Evolutionary conservation across 768 basidiomycete genomes (phyloP).

Genomic region (Sarcomyxa edulis): DNA sequence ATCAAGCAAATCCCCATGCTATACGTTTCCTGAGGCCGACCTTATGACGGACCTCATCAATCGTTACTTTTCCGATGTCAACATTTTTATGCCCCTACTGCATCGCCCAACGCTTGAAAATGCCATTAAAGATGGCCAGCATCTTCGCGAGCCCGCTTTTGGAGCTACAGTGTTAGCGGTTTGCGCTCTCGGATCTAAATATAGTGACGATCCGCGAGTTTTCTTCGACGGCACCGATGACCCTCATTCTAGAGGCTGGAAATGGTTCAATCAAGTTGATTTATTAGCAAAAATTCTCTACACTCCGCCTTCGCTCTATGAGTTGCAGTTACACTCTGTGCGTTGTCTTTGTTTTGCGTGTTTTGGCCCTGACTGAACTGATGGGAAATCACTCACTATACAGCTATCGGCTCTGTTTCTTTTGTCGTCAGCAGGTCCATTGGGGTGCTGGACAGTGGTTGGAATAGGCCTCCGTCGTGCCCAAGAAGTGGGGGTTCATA

Average conservation of each 20-base stretch:
- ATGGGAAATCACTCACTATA: no score
- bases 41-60: slow-evolving; percentile 50
- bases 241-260: no score
- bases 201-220: slow-evolving; percentile 53
- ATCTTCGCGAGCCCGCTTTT: slow-evolving; percentile 48
- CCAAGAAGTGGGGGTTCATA: slow-evolving; percentile 56
- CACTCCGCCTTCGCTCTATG: slow-evolving; percentile 67
- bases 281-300: no score
- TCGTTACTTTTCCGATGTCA: slow-evolving; percentile 56
- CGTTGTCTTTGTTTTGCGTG: slow-evolving; percentile 15
- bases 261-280: no score
- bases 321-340: slow-evolving; percentile 65
- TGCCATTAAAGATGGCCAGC: slow-evolving; percentile 39
- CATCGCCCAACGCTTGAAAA: slow-evolving; percentile 67
- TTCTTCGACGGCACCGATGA: slow-evolving; percentile 30
- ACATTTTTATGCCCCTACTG: slow-evolving; percentile 61
- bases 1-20: neutral
- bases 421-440: no score
- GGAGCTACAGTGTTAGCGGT: slow-evolving; percentile 59
- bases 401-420: slow-evolving; percentile 53
- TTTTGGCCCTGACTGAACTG: slow-evolving; percentile 5
- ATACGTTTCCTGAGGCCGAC: slow-evolving; percentile 48
- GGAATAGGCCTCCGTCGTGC: slow-evolving; percentile 54
- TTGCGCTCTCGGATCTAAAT: slow-evolving; percentile 64
- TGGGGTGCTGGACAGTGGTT: no score